Percentiles rank a stretch among this genome's conserved stretches.
Conservation (phyloP, 257 asterid species). For the Linaria vulgaris region DNA sequence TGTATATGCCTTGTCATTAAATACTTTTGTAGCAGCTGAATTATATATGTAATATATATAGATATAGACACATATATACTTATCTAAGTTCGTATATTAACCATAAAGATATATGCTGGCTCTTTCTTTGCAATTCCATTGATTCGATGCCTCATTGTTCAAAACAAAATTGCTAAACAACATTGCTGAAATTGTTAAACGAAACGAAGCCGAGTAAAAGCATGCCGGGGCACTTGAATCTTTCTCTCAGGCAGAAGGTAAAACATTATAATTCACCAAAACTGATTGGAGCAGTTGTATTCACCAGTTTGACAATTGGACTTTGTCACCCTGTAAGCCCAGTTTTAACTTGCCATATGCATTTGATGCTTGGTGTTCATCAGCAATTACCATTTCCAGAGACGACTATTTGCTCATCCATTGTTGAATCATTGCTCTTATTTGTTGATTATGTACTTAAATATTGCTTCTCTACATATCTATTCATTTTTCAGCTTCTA, state of each 20-base stretch:
- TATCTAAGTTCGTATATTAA: conserved; percentile 11
- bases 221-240: conserved; percentile 66
- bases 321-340: background rate
- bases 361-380: too few species aligned
- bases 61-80: background rate
- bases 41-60: too few species aligned
- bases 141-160: conserved; percentile 70
- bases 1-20: background rate
- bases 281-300: background rate
- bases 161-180: conserved; percentile 59
- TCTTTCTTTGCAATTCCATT: conserved; percentile 93
- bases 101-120: conserved; percentile 87
- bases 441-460: background rate
- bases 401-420: too few species aligned
- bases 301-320: too few species aligned
- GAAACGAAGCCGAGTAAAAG: conserved; percentile 69
- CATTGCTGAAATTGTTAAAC: conserved; percentile 56
- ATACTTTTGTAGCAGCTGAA: background rate
- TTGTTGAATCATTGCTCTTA: too few species aligned
- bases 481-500: conserved; percentile 55
- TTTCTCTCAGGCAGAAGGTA: conserved; percentile 83
- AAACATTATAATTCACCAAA: conserved; percentile 17
- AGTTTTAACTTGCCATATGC: background rate
- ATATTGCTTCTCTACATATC: background rate
- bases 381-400: too few species aligned